Evolutionary conservation across 148 eudicot species (phyloP), one percentile per base, ranked within the genome.

Genomic region (Heliosperma pusillum): DNA sequence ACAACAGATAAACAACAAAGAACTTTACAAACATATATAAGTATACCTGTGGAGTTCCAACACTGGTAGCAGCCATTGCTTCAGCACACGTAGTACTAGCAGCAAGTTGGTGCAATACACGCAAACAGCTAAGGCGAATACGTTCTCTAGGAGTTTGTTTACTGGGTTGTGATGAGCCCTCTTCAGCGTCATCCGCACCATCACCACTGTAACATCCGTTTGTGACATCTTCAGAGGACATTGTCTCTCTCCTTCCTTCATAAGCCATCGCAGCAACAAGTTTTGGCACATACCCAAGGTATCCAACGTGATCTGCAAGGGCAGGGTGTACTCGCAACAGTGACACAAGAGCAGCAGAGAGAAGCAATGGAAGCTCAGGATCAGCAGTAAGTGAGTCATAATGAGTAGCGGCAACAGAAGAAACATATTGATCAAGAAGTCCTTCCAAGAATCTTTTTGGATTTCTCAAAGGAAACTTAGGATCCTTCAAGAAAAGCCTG

Each of bases 31-130:
- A 47, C 36, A 50, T 50, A 42, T 2, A 27, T 12, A 47, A 36
- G 57, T 19, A 80, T 84, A 95, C 99, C 92, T 92, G 97, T 77
- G 99, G 96, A 72, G 99, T 90, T 57, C 99, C 99, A 7, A 78
- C 96, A 84, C 99, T 95, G 50, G 99, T 95, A 7, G 99, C 99
- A 74, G 99, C 99, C 99, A 95, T 90, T 70, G 99, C 99, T 89
- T 95, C 99, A 36, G 99, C 99, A 86, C 99, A 95, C 19, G 89
- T 92, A 71, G 99, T 95, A 83, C 99, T 95, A 65, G 94, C 92
- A 55, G 99, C 99, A 82, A 95, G 96, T 82, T 95, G 99, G 88
- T 95, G 99, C 64, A 95, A 77, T 42, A 95, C 97, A 69, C 99
- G 93, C 82, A 95, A 83, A 82, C 99, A 92, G 87, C 99, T 95